Conservation (phyloP, 805 yeast species). For the Metschnikowia colocasiae region DNA sequence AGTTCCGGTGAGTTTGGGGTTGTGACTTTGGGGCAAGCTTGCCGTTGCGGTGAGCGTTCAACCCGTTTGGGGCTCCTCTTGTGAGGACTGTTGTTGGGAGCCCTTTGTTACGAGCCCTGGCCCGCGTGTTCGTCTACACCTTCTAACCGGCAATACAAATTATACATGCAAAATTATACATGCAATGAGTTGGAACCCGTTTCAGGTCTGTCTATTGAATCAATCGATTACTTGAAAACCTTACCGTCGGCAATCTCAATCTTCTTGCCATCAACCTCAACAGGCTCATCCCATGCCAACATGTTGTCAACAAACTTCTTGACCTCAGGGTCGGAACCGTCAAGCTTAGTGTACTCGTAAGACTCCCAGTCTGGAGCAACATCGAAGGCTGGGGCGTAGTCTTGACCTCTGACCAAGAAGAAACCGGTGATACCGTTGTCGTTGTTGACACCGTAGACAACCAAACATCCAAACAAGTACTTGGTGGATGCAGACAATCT, state of each 20-base stretch:
- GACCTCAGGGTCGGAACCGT: slow-evolving; percentile 70
- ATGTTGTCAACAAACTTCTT: slow-evolving; percentile 79
- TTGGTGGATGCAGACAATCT: slow-evolving; percentile 89
- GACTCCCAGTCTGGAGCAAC: slow-evolving; percentile 99
- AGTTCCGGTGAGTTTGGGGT: no score
- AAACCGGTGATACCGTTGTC: slow-evolving; percentile 96
- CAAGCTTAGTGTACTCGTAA: slow-evolving; percentile 77
- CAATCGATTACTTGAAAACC: slow-evolving; percentile 72
- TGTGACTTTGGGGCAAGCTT: no score
- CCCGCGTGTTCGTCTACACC: no score
- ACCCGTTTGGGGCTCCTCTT: no score
- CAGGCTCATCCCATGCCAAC: slow-evolving; percentile 99
- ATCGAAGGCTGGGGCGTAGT: slow-evolving; percentile 82
- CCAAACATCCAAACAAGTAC: slow-evolving; percentile 89
- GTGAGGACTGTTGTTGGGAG: no score
- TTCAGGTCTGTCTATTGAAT: background rate
- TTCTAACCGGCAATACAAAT: no score
- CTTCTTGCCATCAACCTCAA: slow-evolving; percentile 69
- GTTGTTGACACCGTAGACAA: slow-evolving; percentile 98
- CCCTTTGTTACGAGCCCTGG: no score
- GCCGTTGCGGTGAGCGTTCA: no score
- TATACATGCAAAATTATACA: no score
- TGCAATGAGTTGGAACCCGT: no score
- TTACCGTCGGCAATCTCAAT: slow-evolving; percentile 96
- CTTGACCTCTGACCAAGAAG: slow-evolving; percentile 94